phyloP scores from a whole-genome alignment of 1,284 basidiomycete genomes.

The Quambalaria eucalypti region DNA sequence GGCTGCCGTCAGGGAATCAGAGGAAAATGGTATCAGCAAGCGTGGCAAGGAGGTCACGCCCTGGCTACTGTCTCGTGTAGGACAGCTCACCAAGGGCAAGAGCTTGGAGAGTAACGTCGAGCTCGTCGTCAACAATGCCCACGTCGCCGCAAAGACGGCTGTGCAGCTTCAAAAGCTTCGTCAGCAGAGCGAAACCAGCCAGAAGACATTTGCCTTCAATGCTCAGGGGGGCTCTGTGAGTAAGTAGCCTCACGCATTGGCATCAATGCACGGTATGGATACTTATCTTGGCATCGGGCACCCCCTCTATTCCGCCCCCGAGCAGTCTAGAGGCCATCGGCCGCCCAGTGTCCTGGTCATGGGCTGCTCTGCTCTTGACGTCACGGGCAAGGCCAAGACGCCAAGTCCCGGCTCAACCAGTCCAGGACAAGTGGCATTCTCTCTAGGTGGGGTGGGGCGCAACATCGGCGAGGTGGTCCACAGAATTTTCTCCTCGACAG shows the following conservation, averaged over 20 bases:
- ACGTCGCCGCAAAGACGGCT: constrained; percentile 74
- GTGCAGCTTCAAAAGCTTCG: too few relatives aligned
- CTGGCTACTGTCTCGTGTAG: constrained; percentile 79
- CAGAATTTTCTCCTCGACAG: constrained; percentile 50
- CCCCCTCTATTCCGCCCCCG: too few relatives aligned
- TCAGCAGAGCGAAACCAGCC: too few relatives aligned
- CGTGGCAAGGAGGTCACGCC: constrained; percentile 88
- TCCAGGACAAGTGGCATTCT: constrained; percentile 65
- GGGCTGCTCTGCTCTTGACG: constrained; percentile 38
- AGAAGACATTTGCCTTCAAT: too few relatives aligned
- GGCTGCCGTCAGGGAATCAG: constrained; percentile 73
- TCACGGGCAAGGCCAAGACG: constrained; percentile 9
- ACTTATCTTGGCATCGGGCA: too few relatives aligned
- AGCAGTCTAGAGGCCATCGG: too few relatives aligned
- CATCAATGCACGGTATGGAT: too few relatives aligned
- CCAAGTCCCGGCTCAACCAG: constrained; percentile 55
- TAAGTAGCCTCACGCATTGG: too few relatives aligned
- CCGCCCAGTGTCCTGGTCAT: constrained; percentile 21
- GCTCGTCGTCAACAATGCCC: constrained; percentile 82
- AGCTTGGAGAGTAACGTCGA: constrained; percentile 61
- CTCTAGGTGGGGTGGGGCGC: constrained; percentile 81
- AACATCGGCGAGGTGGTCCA: constrained; percentile 87
- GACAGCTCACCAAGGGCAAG: constrained; percentile 65
- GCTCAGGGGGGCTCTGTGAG: too few relatives aligned
- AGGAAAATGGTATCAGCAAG: constrained; percentile 68